phyloP scores from a whole-genome alignment of 768 basidiomycete species.

The Ramaria sp. region DNA sequence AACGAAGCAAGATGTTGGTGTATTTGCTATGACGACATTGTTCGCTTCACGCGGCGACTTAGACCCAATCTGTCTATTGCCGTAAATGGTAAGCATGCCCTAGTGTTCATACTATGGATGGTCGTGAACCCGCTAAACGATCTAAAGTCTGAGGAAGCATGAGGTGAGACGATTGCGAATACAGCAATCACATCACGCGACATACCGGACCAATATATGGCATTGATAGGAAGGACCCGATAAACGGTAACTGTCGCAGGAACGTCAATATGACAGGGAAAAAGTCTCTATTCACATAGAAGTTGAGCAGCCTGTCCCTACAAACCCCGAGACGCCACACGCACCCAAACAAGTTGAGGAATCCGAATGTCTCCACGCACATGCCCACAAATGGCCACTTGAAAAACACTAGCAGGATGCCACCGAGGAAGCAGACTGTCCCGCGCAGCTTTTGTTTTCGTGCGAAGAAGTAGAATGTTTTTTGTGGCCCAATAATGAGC shows the following conservation, averaged over 20 bases:
- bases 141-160: constrained; percentile 51
- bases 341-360: constrained; percentile 95
- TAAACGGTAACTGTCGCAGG: constrained; percentile 84
- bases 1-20: too few species aligned
- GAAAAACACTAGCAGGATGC: constrained; percentile 85
- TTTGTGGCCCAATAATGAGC: constrained; percentile 92
- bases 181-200: neutral
- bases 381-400: constrained; percentile 95
- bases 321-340: constrained; percentile 17
- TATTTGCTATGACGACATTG: too few species aligned
- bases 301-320: neutral
- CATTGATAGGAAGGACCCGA: constrained; percentile 77
- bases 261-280: constrained; percentile 99
- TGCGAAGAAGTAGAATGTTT: constrained; percentile 97
- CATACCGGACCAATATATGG: constrained; percentile 77
- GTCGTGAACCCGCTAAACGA: constrained; percentile 69
- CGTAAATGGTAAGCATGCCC: neutral
- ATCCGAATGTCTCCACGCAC: constrained; percentile 90
- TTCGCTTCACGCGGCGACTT: too few species aligned
- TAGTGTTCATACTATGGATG: constrained; percentile 48
- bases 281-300: constrained; percentile 68
- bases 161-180: neutral
- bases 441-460: constrained; percentile 92
- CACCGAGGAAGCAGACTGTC: constrained; percentile 78
- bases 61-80: neutral